Base-by-base conservation (phyloP, 2,329 filamentous ascomycete genomes). In the Penicillium brasilianum region DNA sequence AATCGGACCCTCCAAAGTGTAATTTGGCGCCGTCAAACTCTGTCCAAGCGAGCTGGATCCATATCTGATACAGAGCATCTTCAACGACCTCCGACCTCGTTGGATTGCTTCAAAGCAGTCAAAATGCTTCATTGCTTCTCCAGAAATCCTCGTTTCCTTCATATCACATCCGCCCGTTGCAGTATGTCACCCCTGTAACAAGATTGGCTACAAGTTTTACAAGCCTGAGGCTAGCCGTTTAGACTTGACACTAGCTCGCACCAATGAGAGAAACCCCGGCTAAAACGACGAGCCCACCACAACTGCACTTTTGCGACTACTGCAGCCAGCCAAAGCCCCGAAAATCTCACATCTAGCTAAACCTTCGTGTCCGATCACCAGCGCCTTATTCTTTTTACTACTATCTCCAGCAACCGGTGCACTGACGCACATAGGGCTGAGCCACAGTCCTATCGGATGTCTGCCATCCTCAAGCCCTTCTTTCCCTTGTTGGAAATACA, bases 201-300 rank as follows among this genome's bases (percentile, higher is more conserved):
- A 14, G 30, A 37, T 37, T 56, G 52, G 53, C 25, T 37, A 9
- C 30, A 36, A 18, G n/a, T 11, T 41, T 11, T 39, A 22, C 37
- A 36, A 22, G 16, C 20, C 18, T 28, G 36, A 41, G 32, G 51
- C 43, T 34, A 55, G 43, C 44, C 16, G 10, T 30, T 44, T 59
- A 57, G 57, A 57, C 53, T 57, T 32, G 57, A 57, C 22, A 32
- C 48, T 62, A 62, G 57, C 53, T 57, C n/a, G 22, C 37, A 44
- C 57, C 56, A 59, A 59, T 61, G 22, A 34, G 59, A 44, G 16
- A 32, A 39, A 25, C 36, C 36, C 43, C 41, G 58, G 58, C 32
- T 46, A 41, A 18, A 54, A 49, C 28, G 16, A 28, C 44, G 7
- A 48, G 25, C 16, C 44, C 44, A 14, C 44, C 13, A 30, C 13